Conservation (phyloP, 2,329 filamentous ascomycete species). For the Pseudogymnoascus sp. region DNA sequence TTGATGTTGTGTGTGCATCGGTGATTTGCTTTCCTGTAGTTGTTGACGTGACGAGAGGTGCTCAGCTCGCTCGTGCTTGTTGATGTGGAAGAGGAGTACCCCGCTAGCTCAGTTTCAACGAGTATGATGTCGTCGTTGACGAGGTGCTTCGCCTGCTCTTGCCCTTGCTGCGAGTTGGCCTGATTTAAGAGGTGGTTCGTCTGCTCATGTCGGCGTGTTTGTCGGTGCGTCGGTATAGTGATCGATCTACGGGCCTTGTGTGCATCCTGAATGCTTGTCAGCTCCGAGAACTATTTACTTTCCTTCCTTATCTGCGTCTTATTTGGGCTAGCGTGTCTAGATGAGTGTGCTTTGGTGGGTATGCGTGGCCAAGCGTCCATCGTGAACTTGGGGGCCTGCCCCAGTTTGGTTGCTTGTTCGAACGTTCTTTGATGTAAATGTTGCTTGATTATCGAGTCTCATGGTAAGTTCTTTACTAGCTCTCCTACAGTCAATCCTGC, state of each 20-base stretch:
- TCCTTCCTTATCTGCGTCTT: neutral
- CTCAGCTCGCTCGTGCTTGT: neutral
- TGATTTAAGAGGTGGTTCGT: neutral
- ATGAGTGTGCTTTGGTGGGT: neutral
- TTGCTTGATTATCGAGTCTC: neutral
- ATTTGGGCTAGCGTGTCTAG: neutral
- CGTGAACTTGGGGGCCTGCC: neutral
- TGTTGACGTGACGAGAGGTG: neutral
- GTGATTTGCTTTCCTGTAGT: neutral
- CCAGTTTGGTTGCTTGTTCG: neutral
- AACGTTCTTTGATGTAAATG: neutral
- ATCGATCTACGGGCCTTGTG: neutral
- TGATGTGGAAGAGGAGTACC: neutral
- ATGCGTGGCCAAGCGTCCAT: neutral
- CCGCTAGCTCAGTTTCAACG: neutral
- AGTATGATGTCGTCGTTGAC: neutral
- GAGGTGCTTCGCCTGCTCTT: neutral
- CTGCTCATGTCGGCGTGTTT: neutral
- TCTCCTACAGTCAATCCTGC: neutral
- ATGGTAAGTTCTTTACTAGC: neutral
- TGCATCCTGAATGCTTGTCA: neutral
- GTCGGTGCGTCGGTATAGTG: neutral
- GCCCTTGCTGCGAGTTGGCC: neutral
- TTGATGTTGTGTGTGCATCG: neutral
- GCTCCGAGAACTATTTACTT: neutral